phyloP scores from a whole-genome alignment of 805 yeast genomes.

The Candida easanensis region DNA sequence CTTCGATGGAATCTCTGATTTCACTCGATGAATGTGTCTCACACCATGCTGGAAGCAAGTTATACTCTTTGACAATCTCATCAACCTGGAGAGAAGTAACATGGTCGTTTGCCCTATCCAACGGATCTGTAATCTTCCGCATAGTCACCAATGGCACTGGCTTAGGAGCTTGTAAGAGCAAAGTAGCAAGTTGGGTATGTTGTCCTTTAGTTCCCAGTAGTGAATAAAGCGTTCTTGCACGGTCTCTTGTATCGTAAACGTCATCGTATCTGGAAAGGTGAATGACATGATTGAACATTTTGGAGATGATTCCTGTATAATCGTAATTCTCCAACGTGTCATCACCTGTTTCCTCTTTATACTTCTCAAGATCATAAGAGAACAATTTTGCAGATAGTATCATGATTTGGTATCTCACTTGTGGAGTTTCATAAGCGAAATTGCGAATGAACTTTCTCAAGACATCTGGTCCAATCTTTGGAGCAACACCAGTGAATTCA shows the following conservation, averaged over 20 bases:
- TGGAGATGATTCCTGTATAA: conserved; percentile 36
- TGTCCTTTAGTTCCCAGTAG: conserved; percentile 44
- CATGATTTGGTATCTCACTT: conserved; percentile 68
- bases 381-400: conserved; percentile 71
- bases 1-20: conserved; percentile 36
- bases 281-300: conserved; percentile 59
- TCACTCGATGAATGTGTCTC: conserved; percentile 33
- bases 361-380: conserved; percentile 49
- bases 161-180: conserved; percentile 76
- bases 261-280: conserved; percentile 71
- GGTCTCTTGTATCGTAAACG: conserved; percentile 75
- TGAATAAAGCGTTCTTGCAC: conserved; percentile 71
- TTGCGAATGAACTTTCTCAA: conserved; percentile 53
- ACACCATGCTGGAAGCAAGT: conserved; percentile 45
- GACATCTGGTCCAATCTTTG: conserved; percentile 69
- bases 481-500: conserved; percentile 55
- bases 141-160: conserved; percentile 47
- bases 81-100: conserved; percentile 23
- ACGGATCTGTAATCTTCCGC: conserved; percentile 19
- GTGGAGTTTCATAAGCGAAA: conserved; percentile 52
- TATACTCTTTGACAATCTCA: conserved; percentile 24
- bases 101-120: conserved; percentile 16
- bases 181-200: conserved; percentile 58
- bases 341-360: conserved; percentile 28
- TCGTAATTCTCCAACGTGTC: conserved; percentile 29